A percentile compares a stretch with the other conserved stretches of the same genome.
Evolutionary conservation across 129 eudicot species (phyloP).

Genomic region (Flaveria linearis): DNA sequence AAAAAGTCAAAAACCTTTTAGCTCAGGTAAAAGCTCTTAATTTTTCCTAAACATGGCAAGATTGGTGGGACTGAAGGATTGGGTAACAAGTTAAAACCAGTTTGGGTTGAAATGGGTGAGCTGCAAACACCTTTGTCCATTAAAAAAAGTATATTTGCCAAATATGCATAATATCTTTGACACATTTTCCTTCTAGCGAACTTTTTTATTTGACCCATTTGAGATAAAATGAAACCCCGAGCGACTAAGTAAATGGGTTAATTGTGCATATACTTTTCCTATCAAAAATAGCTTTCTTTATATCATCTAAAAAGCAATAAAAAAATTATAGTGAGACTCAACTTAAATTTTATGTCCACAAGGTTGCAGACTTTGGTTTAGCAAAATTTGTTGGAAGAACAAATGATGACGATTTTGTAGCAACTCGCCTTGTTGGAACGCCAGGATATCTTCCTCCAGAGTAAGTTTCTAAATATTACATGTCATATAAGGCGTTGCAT

Average conservation of each 20-base stretch:
- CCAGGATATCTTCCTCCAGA: conserved; percentile 96
- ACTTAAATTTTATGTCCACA: conserved; percentile 21
- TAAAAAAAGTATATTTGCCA: not conserved
- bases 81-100: not conserved
- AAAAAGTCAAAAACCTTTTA: not conserved
- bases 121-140: not conserved
- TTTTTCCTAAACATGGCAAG: not conserved
- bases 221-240: not conserved
- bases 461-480: conserved; percentile 38
- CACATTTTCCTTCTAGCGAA: not conserved
- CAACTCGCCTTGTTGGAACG: conserved; percentile 85
- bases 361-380: conserved; percentile 93
- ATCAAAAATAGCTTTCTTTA: conserved; percentile 6
- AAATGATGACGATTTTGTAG: conserved; percentile 68
- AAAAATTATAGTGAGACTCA: conserved; percentile 10
- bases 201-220: not conserved
- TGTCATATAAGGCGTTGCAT: conserved; percentile 17
- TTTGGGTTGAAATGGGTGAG: not conserved
- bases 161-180: not conserved
- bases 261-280: not conserved
- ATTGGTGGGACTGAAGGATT: not conserved
- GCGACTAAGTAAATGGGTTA: not conserved
- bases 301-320: conserved; percentile 10
- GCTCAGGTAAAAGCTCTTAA: not conserved
- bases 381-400: conserved; percentile 80